Evolutionary conservation across 306 rosid genomes (phyloP), one percentile per base, ranked within the genome.

Genomic region (Begonia peltatifolia): DNA sequence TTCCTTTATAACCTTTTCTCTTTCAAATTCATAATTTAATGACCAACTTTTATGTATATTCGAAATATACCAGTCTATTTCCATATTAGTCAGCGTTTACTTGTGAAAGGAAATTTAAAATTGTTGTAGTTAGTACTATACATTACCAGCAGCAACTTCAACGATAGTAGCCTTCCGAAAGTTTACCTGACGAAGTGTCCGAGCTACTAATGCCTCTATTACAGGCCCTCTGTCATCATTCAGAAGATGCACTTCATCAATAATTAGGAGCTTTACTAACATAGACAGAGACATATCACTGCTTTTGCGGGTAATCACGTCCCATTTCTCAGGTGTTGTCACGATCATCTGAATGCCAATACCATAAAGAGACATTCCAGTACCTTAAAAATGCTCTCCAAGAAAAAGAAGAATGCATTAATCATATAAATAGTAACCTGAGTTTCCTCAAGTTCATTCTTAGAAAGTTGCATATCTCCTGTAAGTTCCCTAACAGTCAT

Each of bases 321-420:
- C 97, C 97, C 97, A 89, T 74, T 89, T 89, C 81, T 89, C 97
- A 63, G 97, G 97, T 64, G 97, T 89, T 49, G 97, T 89, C 68
- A 89, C 97, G 72, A 89, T 89, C 97, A 89, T 89, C 95, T 89
- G 78, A 58, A 70, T 57, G 61, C 71, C 63, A 50, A 70, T n/a
- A 49, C 36, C 15, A 14, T 36, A 51, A 52, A 51, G 57, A 52
- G 23, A 36, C 52, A 52, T 42, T 62, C 56, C 61, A 68, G 58
- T 66, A 14, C 30, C 25, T 60, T 54, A 46, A 41, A 38, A 47
- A 58, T 51, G 59, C 42, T 11, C 49, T 42, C 38, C 36, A 56
- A 44, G 55, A 65, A 69, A 60, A 59, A 46, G 18, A 63, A 57
- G 46, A 50, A 51, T 44, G 54, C 38, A 42, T 42, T 69, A 44